These are phyloP conservation scores for Aspergillus saccharolyticus DNA, from an alignment of 495 filamentous ascomycete genomes.

Conservation along the genomic window DNA sequence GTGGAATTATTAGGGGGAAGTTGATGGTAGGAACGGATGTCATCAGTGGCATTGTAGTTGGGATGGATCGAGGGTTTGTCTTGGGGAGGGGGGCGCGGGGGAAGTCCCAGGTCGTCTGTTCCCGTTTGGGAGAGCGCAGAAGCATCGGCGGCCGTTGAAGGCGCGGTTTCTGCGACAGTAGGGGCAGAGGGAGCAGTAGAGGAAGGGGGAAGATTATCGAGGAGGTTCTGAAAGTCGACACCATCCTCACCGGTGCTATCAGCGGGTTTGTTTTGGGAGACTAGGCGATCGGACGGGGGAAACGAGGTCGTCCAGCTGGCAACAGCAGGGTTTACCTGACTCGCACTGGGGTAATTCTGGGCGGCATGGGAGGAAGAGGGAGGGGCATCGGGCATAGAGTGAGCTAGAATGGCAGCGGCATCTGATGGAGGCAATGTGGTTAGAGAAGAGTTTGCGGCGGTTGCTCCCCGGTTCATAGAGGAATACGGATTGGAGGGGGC, in stretches of 20 bases:
- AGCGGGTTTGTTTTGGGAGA: slow-evolving; percentile 16
- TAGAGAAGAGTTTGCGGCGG: slow-evolving; percentile 23
- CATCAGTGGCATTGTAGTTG: slow-evolving; percentile 51
- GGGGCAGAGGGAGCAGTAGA: slow-evolving; percentile 33
- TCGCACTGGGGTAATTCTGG: slow-evolving; percentile 33
- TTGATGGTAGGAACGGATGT: slow-evolving; percentile 56
- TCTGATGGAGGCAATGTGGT: slow-evolving; percentile 27
- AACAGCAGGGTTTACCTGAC: slow-evolving; percentile 29
- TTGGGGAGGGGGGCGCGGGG: slow-evolving; percentile 47
- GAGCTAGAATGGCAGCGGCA: slow-evolving; percentile 32
- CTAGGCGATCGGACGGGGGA: slow-evolving; percentile 26
- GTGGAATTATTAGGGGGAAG: slow-evolving; percentile 29
- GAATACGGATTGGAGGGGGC: slow-evolving; percentile 13
- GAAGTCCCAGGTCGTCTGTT: slow-evolving; percentile 35
- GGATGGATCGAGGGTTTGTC: slow-evolving; percentile 53
- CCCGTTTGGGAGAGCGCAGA: slow-evolving; percentile 30
- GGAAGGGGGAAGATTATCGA: slow-evolving; percentile 47
- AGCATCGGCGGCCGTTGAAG: slow-evolving; percentile 27
- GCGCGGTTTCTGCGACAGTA: slow-evolving; percentile 24
- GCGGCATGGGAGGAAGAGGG: slow-evolving; percentile 41
- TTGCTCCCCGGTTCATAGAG: slow-evolving; percentile 4
- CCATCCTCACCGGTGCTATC: slow-evolving; percentile 28
- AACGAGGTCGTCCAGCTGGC: slow-evolving; percentile 19
- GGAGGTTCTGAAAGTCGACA: slow-evolving; percentile 49
- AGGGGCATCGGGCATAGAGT: slow-evolving; percentile 34